Evolutionary conservation across 306 rosid genomes (phyloP).

Genomic region (Lagenaria siceraria): DNA sequence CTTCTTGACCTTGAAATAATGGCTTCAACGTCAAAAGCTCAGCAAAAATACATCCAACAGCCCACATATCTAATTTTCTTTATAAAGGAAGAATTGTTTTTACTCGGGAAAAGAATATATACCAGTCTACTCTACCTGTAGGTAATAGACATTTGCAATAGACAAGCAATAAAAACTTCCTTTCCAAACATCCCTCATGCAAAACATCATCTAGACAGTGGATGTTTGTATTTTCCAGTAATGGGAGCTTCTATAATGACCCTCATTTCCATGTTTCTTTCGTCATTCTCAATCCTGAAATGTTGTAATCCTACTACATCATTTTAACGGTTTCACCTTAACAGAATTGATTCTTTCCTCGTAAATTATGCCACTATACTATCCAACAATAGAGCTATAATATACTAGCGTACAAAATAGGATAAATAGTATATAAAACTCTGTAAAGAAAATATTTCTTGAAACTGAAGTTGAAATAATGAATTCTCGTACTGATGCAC

Average conservation of each 20-base stretch:
- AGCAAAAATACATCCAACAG: constrained; percentile 98
- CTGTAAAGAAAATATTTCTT: not conserved
- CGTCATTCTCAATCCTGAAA: not conserved
- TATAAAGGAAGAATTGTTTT: constrained; percentile 19
- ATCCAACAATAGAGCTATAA: not conserved
- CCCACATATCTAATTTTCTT: constrained; percentile 79
- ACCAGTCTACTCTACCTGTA: not conserved
- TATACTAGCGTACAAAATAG: not conserved
- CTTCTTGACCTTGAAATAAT: constrained; percentile 94
- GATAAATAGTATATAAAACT: not conserved
- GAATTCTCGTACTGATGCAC: not conserved
- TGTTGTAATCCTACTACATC: not conserved
- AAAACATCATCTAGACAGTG: not conserved
- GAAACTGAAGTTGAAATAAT: not conserved
- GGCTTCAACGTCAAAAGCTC: constrained; percentile 98
- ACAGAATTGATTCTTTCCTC: not conserved
- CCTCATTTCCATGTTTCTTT: not conserved
- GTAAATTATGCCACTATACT: not conserved
- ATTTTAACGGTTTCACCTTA: not conserved
- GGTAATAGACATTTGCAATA: not conserved
- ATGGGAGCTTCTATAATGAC: not conserved
- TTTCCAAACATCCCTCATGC: not conserved
- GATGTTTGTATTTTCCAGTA: not conserved
- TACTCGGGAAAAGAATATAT: not conserved
- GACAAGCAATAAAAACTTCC: not conserved